Evolutionary conservation across 371 early-diverging fungal species (phyloP), one percentile per base, ranked within the genome.

Genomic region (Rhizopus microsporus): DNA sequence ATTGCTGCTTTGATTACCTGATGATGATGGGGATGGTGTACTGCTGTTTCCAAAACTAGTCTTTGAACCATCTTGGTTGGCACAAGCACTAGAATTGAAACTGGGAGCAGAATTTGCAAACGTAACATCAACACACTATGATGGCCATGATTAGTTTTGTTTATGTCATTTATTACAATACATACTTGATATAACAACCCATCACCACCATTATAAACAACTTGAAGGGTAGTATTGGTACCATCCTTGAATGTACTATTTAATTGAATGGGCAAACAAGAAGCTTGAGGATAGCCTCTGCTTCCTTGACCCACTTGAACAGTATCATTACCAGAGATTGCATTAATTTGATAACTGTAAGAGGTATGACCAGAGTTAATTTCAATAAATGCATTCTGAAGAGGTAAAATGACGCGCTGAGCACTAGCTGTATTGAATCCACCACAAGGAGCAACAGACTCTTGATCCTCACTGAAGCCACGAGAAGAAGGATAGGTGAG

Each of bases 191-290:
- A 84, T 16, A 87, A 66, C 9, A 57, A 56, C 15, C 75, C 75
- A 61, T 87, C 86, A 29, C 85, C 85, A 17, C 77, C 85, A 45
- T 83, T 75, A 55, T 72, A 86, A 5, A 75, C 52, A 23, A 85
- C 52, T 60, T 84, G 86, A 39, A 87, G 57, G 31, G 85, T 84
- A 29, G 79, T 85, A 48, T 73, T 76, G 51, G 69, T 59, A 9
- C 85, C 84, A 42, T 72, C 65, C 17, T 60, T 64, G 12, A 74
- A 71, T 17, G 51, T 63, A 31, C 71, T 32, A 12, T 67, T 62
- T 7, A 83, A 50, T 49, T 78, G 64, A 12, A 79, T 44, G 7
- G 77, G 65, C 15, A 85, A 49, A 60, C 85, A 85, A 29, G 71
- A 56, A 7, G 65, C 51, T 38, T 63, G 68, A 31, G 85, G 85